phyloP scores from a whole-genome alignment of 495 filamentous ascomycete genomes.

The Acidomyces sp. region DNA sequence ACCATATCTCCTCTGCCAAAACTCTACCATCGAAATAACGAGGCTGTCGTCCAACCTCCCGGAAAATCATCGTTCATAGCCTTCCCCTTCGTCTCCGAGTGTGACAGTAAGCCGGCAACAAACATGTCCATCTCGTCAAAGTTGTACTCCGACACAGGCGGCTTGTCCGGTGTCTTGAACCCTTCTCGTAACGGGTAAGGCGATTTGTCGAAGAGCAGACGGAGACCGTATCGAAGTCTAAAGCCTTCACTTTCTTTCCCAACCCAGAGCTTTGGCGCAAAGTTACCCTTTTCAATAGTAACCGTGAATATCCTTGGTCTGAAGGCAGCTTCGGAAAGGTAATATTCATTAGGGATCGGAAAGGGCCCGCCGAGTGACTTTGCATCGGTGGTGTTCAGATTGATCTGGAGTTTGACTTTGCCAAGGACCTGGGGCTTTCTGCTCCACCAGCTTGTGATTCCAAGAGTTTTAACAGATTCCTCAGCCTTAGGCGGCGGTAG shows the following conservation, averaged over 20 bases:
- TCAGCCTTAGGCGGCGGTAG: too few relatives aligned
- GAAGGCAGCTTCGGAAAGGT: too few relatives aligned
- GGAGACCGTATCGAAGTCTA: conserved; percentile 7
- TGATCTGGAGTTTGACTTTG: too few relatives aligned
- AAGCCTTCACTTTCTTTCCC: conserved; percentile 8
- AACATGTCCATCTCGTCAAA: conserved; percentile 8
- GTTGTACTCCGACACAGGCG: conserved; percentile 3
- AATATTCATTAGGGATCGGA: too few relatives aligned
- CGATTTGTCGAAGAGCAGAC: conserved; percentile 11
- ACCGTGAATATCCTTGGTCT: too few relatives aligned
- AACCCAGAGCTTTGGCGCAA: conserved; percentile 5
- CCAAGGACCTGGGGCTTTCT: too few relatives aligned
- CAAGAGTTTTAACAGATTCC: too few relatives aligned
- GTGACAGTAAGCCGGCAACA: conserved; percentile 5
- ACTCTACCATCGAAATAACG: conserved; percentile 3
- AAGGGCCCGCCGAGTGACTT: too few relatives aligned
- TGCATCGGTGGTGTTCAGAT: too few relatives aligned
- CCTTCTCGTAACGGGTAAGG: conserved; percentile 7
- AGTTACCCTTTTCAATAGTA: conserved; percentile 6
- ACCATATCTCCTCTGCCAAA: conserved; percentile 1
- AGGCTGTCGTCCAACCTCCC: conserved; percentile 7
- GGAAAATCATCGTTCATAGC: conserved; percentile 8
- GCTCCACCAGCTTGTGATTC: too few relatives aligned
- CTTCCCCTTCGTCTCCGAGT: conserved; percentile 8
- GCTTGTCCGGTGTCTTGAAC: conserved; percentile 6